phyloP scores from a whole-genome alignment of 225 moss, liverwort and hornwort genomes.

The Takakia lepidozioides region DNA sequence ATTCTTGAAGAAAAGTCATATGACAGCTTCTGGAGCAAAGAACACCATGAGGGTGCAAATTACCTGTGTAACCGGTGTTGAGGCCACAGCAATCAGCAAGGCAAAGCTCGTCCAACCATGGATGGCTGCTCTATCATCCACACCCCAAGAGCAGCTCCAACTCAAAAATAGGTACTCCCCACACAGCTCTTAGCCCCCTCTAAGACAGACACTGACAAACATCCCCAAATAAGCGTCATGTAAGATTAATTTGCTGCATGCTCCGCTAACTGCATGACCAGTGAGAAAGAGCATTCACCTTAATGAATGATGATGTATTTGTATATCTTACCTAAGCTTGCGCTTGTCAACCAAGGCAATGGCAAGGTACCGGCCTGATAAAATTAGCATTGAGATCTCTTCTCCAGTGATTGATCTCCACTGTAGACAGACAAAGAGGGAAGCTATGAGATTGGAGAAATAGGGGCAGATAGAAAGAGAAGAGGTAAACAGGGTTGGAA shows the following conservation, averaged over 20 bases:
- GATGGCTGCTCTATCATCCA: constrained; percentile 58
- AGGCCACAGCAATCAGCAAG: constrained; percentile 88
- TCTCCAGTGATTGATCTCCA: constrained; percentile 96
- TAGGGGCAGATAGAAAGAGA: not conserved
- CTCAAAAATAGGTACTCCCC: not conserved
- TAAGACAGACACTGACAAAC: no score
- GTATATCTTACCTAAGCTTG: constrained; percentile 63
- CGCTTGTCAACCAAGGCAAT: constrained; percentile 99
- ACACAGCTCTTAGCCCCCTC: no score
- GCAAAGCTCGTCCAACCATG: constrained; percentile 90
- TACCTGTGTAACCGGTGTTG: constrained; percentile 81
- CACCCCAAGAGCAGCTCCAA: constrained; percentile 5
- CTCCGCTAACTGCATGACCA: no score
- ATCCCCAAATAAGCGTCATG: no score
- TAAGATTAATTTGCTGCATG: no score
- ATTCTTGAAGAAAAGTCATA: no score
- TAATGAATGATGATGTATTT: not conserved
- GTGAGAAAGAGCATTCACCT: not conserved
- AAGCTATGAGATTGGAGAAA: not conserved
- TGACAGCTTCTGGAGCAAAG: not conserved
- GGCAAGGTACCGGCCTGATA: constrained; percentile 91
- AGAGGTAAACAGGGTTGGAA: not conserved
- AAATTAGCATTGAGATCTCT: constrained; percentile 80
- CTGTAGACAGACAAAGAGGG: constrained; percentile 25
- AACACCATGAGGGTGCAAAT: not conserved